Base-by-base conservation (phyloP, 179 eudicot genomes). In the Silene vulgaris region DNA sequence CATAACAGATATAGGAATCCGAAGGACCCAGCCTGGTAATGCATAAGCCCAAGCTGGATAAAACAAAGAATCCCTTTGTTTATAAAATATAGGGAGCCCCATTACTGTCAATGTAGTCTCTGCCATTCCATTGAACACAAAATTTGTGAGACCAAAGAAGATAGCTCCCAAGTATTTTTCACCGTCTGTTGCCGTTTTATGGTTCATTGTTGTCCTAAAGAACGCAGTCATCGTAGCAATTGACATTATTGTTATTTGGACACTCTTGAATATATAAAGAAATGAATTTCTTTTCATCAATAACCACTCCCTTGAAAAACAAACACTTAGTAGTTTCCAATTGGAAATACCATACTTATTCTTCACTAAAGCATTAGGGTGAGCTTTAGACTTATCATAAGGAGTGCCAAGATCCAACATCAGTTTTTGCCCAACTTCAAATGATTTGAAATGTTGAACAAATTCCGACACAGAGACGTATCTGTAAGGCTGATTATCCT, bases 21-120 rank as follows among this genome's bases (percentile, higher is more conserved):
- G 78, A 4, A 89, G 88, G 43, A 89, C 75, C 91, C 97, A 93
- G 80, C 91, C 87, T 12, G 98, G 97, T 19, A 91, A 35, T 4
- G 84, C 94, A 83, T 86, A 93, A 20, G 96, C 93, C 98, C 98
- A 93, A 1, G 97, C 85, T 35, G 97, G 95, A 76, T 78, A 93
- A 75, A 91, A 89, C 71, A 87, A 65, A 50, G 79, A 81, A 78
- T 89, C 95, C 80, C 96, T 87, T 56, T 91, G 98, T 54, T 89
- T 93, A 29, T 84, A 91, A 78, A 91, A 91, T 29, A 89, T 84
- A 2, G 96, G 91, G 37, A 93, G 90, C 73, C 88, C 84, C 28
- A 91, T 28, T 26, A 87, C 77, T 1, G 93, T 91, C 85, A 93
- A 73, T 0, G 88, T 89, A 63, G 86, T 84, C 81, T 93, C 98